Conservation (phyloP, 2,329 filamentous ascomycete genomes). For the Pseudogymnoascus sp. region DNA sequence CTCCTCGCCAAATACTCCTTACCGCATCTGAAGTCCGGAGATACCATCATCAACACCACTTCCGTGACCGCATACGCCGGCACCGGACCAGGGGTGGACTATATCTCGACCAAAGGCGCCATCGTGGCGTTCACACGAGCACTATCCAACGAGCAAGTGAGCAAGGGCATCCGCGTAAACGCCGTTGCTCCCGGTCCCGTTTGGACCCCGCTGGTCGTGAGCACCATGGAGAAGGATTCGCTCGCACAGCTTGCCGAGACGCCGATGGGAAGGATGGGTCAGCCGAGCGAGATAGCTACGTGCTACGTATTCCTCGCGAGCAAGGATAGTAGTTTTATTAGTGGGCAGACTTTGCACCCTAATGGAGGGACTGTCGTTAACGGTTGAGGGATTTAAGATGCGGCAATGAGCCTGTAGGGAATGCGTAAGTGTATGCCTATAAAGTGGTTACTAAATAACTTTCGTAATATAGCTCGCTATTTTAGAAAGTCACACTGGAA, state of each 20-base stretch:
- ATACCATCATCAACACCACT: conserved; percentile 68
- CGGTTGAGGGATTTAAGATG: too few species aligned
- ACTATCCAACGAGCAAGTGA: conserved; percentile 65
- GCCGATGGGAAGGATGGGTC: conserved; percentile 69
- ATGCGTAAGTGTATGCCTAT: too few species aligned
- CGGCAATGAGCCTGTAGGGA: too few species aligned
- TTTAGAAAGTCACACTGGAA: neutral
- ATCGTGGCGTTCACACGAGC: conserved; percentile 73
- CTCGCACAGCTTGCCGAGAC: conserved; percentile 65
- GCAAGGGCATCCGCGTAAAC: conserved; percentile 68
- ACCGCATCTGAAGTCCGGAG: conserved; percentile 68
- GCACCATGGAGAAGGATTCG: conserved; percentile 54
- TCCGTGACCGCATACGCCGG: conserved; percentile 84
- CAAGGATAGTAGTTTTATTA: conserved; percentile 64
- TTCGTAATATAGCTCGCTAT: neutral
- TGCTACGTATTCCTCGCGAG: conserved; percentile 76
- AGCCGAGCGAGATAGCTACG: conserved; percentile 74
- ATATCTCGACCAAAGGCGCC: conserved; percentile 72
- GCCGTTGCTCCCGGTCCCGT: conserved; percentile 71
- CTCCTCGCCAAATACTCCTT: conserved; percentile 71
- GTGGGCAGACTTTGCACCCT: conserved; percentile 62
- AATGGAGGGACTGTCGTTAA: conserved; percentile 43
- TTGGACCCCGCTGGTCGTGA: conserved; percentile 67
- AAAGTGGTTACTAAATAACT: neutral
- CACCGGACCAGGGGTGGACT: conserved; percentile 71